phyloP scores from a whole-genome alignment of 2,329 filamentous ascomycete genomes.

The Phialemoniopsis sp. region DNA sequence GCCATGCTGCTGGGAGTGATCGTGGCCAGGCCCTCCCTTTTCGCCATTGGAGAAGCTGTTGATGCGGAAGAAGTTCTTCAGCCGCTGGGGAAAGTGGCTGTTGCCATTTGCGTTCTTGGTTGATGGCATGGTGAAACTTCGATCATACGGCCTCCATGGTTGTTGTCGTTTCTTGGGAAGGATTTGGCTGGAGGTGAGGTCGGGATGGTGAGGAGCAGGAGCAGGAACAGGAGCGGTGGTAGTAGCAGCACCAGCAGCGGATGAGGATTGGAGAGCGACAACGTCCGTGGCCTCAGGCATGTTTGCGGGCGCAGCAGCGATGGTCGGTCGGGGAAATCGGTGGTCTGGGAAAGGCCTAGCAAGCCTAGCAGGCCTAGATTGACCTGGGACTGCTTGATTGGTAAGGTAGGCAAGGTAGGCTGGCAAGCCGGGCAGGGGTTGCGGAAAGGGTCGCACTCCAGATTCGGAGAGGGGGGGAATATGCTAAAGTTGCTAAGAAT shows the following conservation, averaged over 20 bases:
- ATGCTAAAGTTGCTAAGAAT: too few species aligned
- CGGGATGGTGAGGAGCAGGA: not conserved
- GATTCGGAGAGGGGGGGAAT: too few species aligned
- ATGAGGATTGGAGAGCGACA: not conserved
- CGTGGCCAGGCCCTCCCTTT: slow-evolving; percentile 27
- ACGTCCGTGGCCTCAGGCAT: slow-evolving; percentile 8
- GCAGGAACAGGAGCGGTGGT: not conserved
- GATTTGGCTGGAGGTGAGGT: slow-evolving; percentile 1
- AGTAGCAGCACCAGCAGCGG: too few species aligned
- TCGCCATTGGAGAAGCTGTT: slow-evolving; percentile 41
- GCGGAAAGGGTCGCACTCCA: too few species aligned
- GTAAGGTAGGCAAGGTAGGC: too few species aligned
- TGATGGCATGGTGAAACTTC: slow-evolving; percentile 39
- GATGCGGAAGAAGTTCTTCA: slow-evolving; percentile 70
- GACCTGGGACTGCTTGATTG: too few species aligned
- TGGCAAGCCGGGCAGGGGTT: too few species aligned
- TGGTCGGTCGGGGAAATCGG: not conserved
- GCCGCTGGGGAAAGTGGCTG: slow-evolving; percentile 61
- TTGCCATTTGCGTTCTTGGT: slow-evolving; percentile 52
- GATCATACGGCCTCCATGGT: slow-evolving; percentile 19
- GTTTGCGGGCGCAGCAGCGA: not conserved
- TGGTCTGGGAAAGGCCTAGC: too few species aligned
- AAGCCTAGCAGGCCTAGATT: too few species aligned
- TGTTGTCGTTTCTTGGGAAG: slow-evolving; percentile 5
- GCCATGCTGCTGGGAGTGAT: slow-evolving; percentile 9